Evolutionary conservation across 1,284 basidiomycete genomes (phyloP).

Genomic region (Apiotrichum akiyoshidainum): DNA sequence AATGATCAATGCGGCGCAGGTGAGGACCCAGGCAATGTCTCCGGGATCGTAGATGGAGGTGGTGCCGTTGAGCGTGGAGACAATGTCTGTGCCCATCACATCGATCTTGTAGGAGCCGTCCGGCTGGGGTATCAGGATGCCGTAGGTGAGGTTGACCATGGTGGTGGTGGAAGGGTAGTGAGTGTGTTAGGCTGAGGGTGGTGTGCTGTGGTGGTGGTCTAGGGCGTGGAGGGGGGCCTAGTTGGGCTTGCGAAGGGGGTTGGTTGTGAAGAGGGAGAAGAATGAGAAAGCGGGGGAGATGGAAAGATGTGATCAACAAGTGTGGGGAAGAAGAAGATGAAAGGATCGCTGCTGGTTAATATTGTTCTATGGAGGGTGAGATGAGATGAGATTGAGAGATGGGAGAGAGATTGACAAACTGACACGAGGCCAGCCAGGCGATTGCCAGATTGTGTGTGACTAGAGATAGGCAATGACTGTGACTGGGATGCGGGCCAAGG

Average conservation of each 20-base stretch:
- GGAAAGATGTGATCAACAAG: not conserved
- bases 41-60: conserved; percentile 62
- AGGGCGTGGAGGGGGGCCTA: no score
- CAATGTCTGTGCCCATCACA: conserved; percentile 30
- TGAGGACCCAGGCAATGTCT: conserved; percentile 77
- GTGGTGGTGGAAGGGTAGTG: not conserved
- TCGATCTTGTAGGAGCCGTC: conserved; percentile 21
- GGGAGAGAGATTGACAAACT: not conserved
- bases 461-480: no score
- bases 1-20: conserved; percentile 73
- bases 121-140: conserved; percentile 17
- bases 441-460: no score
- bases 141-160: conserved; percentile 28
- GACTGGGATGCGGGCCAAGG: no score
- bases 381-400: not conserved
- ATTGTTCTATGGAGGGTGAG: not conserved
- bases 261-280: not conserved
- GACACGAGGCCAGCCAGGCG: no score
- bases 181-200: not conserved
- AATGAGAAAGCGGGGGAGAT: not conserved
- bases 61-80: conserved; percentile 26
- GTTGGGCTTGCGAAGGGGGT: no score
- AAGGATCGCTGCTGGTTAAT: not conserved
- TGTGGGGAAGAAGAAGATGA: not conserved
- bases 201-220: not conserved